phyloP scores from a whole-genome alignment of 2,329 filamentous ascomycete species.

The Byssothecium circinans region DNA sequence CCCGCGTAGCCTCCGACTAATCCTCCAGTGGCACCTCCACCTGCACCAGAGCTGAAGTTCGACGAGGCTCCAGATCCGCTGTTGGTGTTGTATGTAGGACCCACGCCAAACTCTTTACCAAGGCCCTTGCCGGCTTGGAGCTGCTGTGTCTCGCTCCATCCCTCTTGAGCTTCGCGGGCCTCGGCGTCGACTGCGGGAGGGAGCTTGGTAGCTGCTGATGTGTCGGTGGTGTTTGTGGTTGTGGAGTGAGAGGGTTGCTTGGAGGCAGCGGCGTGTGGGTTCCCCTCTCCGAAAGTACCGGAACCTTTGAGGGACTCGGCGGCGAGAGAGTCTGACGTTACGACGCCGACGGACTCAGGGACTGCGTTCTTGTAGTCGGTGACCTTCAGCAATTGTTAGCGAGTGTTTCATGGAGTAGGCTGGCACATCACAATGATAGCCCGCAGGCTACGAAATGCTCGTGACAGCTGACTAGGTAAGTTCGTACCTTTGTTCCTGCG shows the following conservation, averaged over 20 bases:
- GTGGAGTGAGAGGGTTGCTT: conserved; percentile 55
- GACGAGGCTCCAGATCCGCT: conserved; percentile 41
- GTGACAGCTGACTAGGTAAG: too few species aligned
- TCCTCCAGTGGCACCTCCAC: conserved; percentile 31
- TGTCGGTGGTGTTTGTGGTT: conserved; percentile 60
- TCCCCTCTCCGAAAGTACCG: conserved; percentile 63
- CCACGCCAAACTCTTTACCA: conserved; percentile 40
- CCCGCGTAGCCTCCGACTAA: conserved; percentile 44
- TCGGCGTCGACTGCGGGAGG: conserved; percentile 51
- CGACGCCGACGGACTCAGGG: conserved; percentile 64
- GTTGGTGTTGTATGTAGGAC: conserved; percentile 35
- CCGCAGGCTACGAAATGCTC: too few species aligned
- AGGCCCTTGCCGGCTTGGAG: conserved; percentile 45
- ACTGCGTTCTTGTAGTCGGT: conserved; percentile 53
- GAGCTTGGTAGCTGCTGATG: conserved; percentile 55
- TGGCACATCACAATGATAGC: background rate
- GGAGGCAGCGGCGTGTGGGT: conserved; percentile 56
- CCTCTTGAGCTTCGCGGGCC: conserved; percentile 47
- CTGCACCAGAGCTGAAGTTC: conserved; percentile 28
- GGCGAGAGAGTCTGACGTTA: conserved; percentile 72
- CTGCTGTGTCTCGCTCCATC: conserved; percentile 44
- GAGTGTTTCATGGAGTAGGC: background rate
- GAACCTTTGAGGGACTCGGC: conserved; percentile 66
- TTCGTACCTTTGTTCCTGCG: conserved; percentile 25
- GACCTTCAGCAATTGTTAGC: background rate